phyloP scores from a whole-genome alignment of 768 basidiomycete genomes.

The Scleroderma bovista region DNA sequence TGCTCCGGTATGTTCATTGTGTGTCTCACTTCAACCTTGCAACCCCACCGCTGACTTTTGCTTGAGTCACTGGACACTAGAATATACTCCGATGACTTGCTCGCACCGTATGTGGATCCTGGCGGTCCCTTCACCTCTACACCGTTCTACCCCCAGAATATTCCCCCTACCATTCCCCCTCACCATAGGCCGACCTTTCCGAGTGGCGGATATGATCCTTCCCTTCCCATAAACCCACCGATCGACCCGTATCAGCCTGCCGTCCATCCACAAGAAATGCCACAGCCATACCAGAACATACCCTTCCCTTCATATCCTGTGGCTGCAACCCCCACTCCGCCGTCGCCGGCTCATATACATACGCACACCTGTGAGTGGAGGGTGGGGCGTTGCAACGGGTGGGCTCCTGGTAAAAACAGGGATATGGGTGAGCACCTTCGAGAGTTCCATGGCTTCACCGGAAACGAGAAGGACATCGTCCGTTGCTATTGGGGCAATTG shows the following conservation, averaged over 20 bases:
- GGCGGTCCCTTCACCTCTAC: no score
- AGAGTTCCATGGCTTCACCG: slow-evolving; percentile 14
- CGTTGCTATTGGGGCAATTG: slow-evolving; percentile 21
- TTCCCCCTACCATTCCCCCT: background rate
- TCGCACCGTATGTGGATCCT: background rate
- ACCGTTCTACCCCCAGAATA: background rate
- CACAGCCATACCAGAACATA: background rate
- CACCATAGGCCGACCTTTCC: background rate
- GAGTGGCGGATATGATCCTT: background rate
- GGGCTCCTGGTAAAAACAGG: slow-evolving; percentile 24
- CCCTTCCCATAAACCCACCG: background rate
- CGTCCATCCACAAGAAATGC: background rate
- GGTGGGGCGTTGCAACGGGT: slow-evolving; percentile 17
- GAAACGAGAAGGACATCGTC: slow-evolving; percentile 22
- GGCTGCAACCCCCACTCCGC: background rate
- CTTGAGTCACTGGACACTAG: background rate
- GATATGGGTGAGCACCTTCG: slow-evolving; percentile 26
- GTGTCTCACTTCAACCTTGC: background rate
- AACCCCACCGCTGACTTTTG: background rate
- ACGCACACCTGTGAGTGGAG: slow-evolving; percentile 18
- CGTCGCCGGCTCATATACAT: slow-evolving; percentile 3
- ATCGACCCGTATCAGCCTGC: background rate
- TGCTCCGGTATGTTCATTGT: background rate
- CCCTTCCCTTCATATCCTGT: background rate
- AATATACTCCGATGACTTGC: background rate